phyloP scores from a whole-genome alignment of 1,139 yeast species.

The Waltiozyma sp. region DNA sequence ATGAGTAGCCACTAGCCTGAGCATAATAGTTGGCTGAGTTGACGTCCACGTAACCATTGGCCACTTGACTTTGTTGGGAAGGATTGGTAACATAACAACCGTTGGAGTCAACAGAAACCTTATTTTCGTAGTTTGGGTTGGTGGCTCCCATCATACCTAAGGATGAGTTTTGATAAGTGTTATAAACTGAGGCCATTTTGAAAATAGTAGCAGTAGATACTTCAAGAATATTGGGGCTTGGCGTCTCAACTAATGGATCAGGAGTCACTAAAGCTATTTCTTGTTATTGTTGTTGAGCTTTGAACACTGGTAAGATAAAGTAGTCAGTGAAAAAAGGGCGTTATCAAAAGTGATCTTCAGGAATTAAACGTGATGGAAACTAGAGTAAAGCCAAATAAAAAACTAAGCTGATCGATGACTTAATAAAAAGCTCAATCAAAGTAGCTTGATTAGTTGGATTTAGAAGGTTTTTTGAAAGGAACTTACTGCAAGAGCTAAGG shows the following conservation, averaged over 20 bases:
- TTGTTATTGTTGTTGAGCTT: not conserved
- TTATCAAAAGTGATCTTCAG: not conserved
- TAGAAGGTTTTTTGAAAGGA: not conserved
- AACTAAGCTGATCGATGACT: conserved; percentile 9
- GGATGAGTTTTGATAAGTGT: conserved; percentile 4
- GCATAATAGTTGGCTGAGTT: not conserved
- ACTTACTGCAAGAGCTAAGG: not conserved
- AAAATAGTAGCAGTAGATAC: too few species aligned
- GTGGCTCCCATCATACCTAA: conserved; percentile 1
- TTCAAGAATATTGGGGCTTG: too few species aligned
- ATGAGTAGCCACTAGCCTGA: not conserved
- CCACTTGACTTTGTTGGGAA: not conserved
- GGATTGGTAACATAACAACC: conserved; percentile 1
- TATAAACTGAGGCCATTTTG: conserved; percentile 9
- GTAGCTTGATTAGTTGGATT: not conserved
- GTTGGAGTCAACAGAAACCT: not conserved
- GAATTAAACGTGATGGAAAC: not conserved
- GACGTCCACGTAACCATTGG: not conserved
- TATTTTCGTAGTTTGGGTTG: conserved; percentile 3
- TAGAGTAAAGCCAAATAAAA: not conserved
- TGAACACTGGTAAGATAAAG: too few species aligned
- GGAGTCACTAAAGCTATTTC: not conserved
- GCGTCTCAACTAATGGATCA: not conserved
- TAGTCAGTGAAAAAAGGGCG: too few species aligned
- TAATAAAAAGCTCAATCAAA: conserved; percentile 8